These are phyloP conservation scores for Leccinum subgranulosum DNA, from an alignment of 768 basidiomycete species.

Conservation along the genomic window DNA sequence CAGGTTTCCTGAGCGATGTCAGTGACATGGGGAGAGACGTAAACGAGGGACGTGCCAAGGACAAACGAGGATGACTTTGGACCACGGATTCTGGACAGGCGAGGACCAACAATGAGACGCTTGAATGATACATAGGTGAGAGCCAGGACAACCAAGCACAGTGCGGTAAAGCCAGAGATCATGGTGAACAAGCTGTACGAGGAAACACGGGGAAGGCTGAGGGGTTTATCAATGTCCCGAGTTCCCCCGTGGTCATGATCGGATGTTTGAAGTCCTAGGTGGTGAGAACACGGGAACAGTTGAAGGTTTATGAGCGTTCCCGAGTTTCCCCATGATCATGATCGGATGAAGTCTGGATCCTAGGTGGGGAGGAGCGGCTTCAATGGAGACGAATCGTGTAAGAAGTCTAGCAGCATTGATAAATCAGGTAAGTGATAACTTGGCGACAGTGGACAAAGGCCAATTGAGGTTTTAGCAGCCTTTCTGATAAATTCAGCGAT, in stretches of 20 bases:
- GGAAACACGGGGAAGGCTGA: neutral
- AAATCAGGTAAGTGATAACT: too few species aligned
- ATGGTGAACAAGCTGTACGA: conserved; percentile 5
- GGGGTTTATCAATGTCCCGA: neutral
- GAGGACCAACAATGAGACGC: neutral
- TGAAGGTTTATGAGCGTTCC: neutral
- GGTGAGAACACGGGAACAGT: neutral
- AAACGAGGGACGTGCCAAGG: conserved; percentile 4
- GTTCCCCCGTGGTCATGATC: conserved; percentile 1
- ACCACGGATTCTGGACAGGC: conserved; percentile 15
- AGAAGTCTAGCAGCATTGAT: too few species aligned
- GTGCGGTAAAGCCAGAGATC: conserved; percentile 1
- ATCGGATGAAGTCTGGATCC: neutral
- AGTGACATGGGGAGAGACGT: conserved; percentile 2
- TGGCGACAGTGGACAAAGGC: too few species aligned
- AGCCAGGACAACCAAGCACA: conserved; percentile 4
- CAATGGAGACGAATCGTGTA: neutral
- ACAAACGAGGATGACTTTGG: conserved; percentile 25
- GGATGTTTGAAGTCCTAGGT: neutral
- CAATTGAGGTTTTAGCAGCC: too few species aligned
- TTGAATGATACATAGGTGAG: conserved; percentile 2
- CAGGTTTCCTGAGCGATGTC: conserved; percentile 25
- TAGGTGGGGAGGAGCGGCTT: neutral
- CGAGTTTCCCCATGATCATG: neutral
- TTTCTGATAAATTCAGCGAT: too few species aligned